Percentiles rank a stretch among this genome's conserved stretches.
Evolutionary conservation across 305 asterid genomes (phyloP).

Genomic region (Fraxinus platypoda): DNA sequence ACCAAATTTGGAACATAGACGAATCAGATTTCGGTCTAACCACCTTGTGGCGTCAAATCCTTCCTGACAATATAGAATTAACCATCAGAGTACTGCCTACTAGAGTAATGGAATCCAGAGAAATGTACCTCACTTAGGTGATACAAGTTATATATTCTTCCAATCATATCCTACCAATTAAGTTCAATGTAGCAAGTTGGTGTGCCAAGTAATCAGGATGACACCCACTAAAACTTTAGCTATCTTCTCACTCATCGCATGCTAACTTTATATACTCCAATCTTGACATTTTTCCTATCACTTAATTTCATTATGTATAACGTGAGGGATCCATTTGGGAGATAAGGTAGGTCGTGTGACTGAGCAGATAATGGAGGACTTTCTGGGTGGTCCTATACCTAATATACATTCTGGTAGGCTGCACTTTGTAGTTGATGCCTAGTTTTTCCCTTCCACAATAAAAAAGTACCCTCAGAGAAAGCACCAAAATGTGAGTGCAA

Average conservation of each 20-base stretch:
- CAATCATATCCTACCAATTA: not conserved
- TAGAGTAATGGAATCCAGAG: not conserved
- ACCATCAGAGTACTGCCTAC: not conserved
- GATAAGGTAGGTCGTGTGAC: not conserved
- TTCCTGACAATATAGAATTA: conserved; percentile 53
- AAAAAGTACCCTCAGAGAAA: not conserved
- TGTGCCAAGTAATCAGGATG: not conserved
- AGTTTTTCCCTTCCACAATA: not conserved
- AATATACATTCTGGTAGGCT: not conserved
- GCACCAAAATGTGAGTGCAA: not conserved
- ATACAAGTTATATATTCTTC: not conserved
- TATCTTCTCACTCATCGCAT: not conserved
- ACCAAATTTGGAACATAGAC: conserved; percentile 93
- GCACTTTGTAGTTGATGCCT: not conserved
- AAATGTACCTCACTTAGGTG: not conserved
- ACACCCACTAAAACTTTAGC: not conserved
- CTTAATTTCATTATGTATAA: not conserved
- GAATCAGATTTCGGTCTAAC: conserved; percentile 91
- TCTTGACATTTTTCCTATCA: not conserved
- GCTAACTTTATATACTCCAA: not conserved
- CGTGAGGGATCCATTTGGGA: not conserved
- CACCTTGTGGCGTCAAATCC: conserved; percentile 95
- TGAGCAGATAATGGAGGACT: not conserved
- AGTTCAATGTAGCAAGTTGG: not conserved
- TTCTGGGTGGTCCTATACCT: not conserved